phyloP scores from a whole-genome alignment of 2,329 filamentous ascomycete genomes.

The Botrytis sinoallii region DNA sequence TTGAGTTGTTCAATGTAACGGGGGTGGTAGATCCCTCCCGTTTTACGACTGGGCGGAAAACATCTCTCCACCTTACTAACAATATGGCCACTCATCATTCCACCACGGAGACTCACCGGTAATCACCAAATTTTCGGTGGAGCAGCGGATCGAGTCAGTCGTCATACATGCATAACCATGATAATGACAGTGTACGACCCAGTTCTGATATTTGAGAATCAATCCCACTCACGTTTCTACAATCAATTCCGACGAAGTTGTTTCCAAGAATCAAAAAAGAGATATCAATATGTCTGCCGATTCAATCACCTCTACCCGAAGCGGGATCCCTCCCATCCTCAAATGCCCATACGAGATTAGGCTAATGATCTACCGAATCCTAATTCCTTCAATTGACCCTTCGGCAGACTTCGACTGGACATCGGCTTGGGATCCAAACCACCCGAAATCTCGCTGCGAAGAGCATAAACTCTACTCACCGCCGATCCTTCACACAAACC shows the following conservation, averaged over 20 bases:
- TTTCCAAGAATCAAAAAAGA: background rate
- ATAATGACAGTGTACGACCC: background rate
- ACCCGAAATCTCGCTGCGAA: conserved; percentile 12
- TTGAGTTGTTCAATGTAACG: conserved; percentile 11
- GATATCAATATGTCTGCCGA: conserved; percentile 5
- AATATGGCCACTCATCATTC: conserved; percentile 15
- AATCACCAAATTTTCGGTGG: conserved; percentile 16
- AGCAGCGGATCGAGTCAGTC: conserved; percentile 17
- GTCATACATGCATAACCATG: conserved; percentile 18
- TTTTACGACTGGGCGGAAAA: conserved; percentile 10
- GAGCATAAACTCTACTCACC: conserved; percentile 17
- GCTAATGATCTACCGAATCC: conserved; percentile 17
- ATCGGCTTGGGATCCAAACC: conserved; percentile 17
- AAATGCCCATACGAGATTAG: conserved; percentile 18
- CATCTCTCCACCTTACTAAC: conserved; percentile 13
- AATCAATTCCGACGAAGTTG: background rate
- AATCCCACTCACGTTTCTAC: conserved; percentile 8
- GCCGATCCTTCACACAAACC: conserved; percentile 18
- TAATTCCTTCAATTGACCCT: conserved; percentile 18
- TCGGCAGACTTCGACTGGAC: conserved; percentile 17
- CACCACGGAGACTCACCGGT: conserved; percentile 12
- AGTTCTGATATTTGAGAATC: conserved; percentile 9
- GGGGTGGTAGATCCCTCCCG: conserved; percentile 6
- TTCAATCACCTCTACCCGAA: background rate
- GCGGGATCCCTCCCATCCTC: conserved; percentile 16